Base-by-base conservation (phyloP, 1,139 yeast species). In the Magnusiomyces ingens region DNA sequence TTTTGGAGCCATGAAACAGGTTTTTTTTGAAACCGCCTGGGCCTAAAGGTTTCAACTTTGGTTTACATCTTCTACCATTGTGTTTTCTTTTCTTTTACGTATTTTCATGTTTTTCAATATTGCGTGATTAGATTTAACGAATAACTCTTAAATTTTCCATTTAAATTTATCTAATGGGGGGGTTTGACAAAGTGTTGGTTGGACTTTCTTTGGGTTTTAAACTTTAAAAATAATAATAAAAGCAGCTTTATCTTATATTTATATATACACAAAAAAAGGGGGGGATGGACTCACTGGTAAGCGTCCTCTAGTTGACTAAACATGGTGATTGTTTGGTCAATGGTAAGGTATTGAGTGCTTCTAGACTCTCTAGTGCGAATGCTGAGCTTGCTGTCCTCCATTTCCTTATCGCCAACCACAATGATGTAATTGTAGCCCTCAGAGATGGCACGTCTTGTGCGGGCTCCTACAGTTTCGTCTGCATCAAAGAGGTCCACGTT, bases 331-430 rank as follows among this genome's bases (percentile, higher is more conserved):
- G 67, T 60, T 38, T 66, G 69, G 3, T 65, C 64, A 10, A 66
- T 53, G 13, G 62, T 52, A 55, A 67, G 52, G 38, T 58, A 52
- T 49, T 61, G 61, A 60, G 82, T 58, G 53, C 70, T 73, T 57
- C 83, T 75, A 58, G 74, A 75, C 45, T 76, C 81, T 47, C 90
- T 74, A 18, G 81, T 70, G 64, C 97, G 78, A 4, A 93, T 78
- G 1, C 95, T 84, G 29, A 84, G 75, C 1, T 80, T 79, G 0
- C 80, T 78, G 45, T 72, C 71, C 53, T 77, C 80, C 8, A 85
- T 72, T 66, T 93, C 99, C 62, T 81, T 81, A 63, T 90, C 97
- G 32, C 99, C 99, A 49, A 93, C 78, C 72, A 90, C 79, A 36
- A 91, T 72, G 49, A 93, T 80, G 65, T 80, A 93, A 15, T 89